Percentiles rank a stretch among this genome's conserved stretches.
Evolutionary conservation across 2,329 filamentous ascomycete species (phyloP).

Genomic region (Phaeosphaeriaceae sp.): DNA sequence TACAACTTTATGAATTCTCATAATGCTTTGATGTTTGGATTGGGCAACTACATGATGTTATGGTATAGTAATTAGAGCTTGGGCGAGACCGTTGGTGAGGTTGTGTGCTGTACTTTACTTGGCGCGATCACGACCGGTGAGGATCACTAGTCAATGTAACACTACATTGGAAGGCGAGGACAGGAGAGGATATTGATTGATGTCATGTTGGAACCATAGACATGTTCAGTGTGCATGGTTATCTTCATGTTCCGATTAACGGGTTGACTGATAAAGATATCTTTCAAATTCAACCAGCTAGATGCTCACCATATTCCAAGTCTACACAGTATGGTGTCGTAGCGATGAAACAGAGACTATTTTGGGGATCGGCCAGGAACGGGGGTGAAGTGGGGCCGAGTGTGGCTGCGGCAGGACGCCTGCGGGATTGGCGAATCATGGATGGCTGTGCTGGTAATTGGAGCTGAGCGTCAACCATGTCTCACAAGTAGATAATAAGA

Average conservation of each 20-base stretch:
- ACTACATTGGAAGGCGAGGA: neutral
- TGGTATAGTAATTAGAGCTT: no score
- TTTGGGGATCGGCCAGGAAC: slow-evolving; percentile 22
- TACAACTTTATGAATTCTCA: no score
- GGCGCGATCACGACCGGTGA: slow-evolving; percentile 6
- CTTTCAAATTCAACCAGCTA: neutral
- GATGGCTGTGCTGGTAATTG: slow-evolving; percentile 13
- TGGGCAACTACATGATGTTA: no score
- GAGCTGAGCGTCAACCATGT: neutral
- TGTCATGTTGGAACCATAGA: no score
- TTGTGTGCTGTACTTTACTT: neutral
- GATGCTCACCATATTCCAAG: no score
- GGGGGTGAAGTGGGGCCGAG: slow-evolving; percentile 19
- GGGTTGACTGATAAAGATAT: neutral
- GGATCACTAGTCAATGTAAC: slow-evolving; percentile 2
- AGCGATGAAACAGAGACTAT: slow-evolving; percentile 1
- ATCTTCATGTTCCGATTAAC: no score
- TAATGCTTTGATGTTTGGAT: no score
- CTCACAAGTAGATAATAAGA: slow-evolving; percentile 1
- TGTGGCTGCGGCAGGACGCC: slow-evolving; percentile 12
- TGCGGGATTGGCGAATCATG: slow-evolving; percentile 15
- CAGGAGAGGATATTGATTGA: neutral
- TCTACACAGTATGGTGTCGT: neutral
- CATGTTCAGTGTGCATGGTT: no score
- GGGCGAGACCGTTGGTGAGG: neutral